Evolutionary conservation across 2,329 filamentous ascomycete genomes (phyloP).

Genomic region (Sphaerulina musiva): DNA sequence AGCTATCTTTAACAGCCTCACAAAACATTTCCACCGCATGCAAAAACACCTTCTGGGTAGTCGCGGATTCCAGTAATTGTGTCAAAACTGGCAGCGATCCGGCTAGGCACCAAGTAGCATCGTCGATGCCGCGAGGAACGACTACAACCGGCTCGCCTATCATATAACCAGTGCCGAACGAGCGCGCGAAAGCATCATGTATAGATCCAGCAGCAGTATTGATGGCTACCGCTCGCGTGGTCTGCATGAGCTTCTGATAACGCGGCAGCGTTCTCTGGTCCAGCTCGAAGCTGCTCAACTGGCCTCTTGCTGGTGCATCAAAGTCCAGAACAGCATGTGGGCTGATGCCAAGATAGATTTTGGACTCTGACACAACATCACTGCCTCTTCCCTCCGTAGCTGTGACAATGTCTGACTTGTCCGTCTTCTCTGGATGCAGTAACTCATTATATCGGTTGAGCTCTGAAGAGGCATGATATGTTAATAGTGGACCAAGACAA

Average conservation of each 20-base stretch:
- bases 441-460: conserved; percentile 88
- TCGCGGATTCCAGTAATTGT: conserved; percentile 73
- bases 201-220: conserved; percentile 83
- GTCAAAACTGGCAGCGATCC: conserved; percentile 81
- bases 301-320: conserved; percentile 40
- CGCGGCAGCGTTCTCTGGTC: conserved; percentile 45
- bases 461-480: conserved; percentile 86
- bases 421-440: conserved; percentile 80
- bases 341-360: conserved; percentile 75
- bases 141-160: conserved; percentile 76
- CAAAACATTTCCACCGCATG: conserved; percentile 78
- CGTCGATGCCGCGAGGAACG: conserved; percentile 77
- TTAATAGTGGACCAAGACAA: conserved; percentile 90
- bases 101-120: conserved; percentile 87
- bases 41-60: conserved; percentile 62
- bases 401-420: conserved; percentile 81
- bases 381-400: conserved; percentile 84
- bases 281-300: conserved; percentile 19
- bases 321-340: conserved; percentile 74
- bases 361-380: conserved; percentile 70
- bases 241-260: conserved; percentile 62
- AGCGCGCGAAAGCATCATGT: conserved; percentile 76
- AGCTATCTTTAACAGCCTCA: conserved; percentile 78
- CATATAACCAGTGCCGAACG: conserved; percentile 74
- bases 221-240: conserved; percentile 71